Conservation (phyloP, 345 rosid genomes). For the Durio zibethinus region DNA sequence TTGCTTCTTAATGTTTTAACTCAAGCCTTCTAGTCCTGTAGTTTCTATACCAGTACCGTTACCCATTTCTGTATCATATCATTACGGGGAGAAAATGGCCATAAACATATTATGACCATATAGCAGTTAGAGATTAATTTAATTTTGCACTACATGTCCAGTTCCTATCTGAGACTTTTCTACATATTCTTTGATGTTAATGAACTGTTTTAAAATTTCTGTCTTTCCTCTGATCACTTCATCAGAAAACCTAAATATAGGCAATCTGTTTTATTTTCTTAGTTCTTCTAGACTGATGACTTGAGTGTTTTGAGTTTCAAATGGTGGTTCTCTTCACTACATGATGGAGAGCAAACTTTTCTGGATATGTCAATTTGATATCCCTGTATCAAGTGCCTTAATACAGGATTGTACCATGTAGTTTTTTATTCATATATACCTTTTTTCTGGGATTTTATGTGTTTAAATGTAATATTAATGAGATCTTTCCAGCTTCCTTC, state of each 20-base stretch:
- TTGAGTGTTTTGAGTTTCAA: background rate
- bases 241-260: background rate
- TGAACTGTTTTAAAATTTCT: background rate
- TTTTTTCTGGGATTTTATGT: background rate
- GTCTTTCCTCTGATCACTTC: background rate
- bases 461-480: background rate
- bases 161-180: background rate
- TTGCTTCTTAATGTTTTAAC: background rate
- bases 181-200: background rate
- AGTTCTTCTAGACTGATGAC: background rate
- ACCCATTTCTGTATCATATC: background rate
- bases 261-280: background rate
- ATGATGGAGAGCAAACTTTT: background rate
- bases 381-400: background rate
- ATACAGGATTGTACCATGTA: background rate
- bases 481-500: slow-evolving; percentile 1
- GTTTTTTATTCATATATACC: background rate
- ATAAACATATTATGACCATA: background rate
- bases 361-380: background rate
- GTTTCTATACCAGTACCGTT: background rate
- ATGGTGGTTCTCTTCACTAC: background rate
- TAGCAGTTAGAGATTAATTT: background rate
- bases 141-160: background rate
- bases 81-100: background rate
- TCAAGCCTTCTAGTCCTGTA: background rate